Evolutionary conservation across 257 asterid genomes (phyloP).

Genomic region (Penstemon barbatus): DNA sequence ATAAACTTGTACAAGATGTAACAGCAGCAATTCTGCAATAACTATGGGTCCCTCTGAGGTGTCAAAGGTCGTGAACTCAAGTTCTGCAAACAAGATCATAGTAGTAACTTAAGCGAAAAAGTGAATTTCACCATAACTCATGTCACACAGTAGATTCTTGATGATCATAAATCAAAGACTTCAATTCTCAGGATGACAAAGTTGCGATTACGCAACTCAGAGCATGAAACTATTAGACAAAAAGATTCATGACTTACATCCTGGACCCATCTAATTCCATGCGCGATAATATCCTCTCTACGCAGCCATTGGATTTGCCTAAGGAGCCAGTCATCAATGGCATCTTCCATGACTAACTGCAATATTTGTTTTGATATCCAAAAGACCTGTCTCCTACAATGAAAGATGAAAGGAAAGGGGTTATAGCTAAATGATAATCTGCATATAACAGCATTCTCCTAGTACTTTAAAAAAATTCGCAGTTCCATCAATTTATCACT

Average conservation of each 20-base stretch:
- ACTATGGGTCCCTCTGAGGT: conserved; percentile 10
- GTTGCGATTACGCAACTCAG: conserved; percentile 15
- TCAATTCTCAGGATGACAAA: background rate
- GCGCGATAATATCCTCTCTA: conserved; percentile 76
- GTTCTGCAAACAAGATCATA: conserved; percentile 10
- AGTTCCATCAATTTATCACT: conserved; percentile 8
- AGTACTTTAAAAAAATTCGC: background rate
- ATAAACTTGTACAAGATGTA: conserved; percentile 8
- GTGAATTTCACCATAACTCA: conserved; percentile 11
- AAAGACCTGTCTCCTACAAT: conserved; percentile 90
- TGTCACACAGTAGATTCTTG: conserved; percentile 8
- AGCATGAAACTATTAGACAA: conserved; percentile 20
- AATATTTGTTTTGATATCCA: conserved; percentile 99
- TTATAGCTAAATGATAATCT: conserved; percentile 26
- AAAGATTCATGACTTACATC: conserved; percentile 57
- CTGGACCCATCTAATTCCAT: conserved; percentile 85
- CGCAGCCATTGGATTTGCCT: conserved; percentile 93
- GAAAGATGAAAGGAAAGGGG: conserved; percentile 21
- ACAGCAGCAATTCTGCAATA: conserved; percentile 7
- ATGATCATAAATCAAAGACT: background rate
- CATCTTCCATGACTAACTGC: conserved; percentile 99
- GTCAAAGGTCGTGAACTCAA: conserved; percentile 24
- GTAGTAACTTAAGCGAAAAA: background rate
- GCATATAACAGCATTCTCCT: background rate
- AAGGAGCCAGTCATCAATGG: conserved; percentile 97